A percentile compares a stretch with the other conserved stretches of the same genome.
These are phyloP conservation scores for Gossypium gossypioides DNA, from an alignment of 441 rosid genomes.

Conservation along the genomic window DNA sequence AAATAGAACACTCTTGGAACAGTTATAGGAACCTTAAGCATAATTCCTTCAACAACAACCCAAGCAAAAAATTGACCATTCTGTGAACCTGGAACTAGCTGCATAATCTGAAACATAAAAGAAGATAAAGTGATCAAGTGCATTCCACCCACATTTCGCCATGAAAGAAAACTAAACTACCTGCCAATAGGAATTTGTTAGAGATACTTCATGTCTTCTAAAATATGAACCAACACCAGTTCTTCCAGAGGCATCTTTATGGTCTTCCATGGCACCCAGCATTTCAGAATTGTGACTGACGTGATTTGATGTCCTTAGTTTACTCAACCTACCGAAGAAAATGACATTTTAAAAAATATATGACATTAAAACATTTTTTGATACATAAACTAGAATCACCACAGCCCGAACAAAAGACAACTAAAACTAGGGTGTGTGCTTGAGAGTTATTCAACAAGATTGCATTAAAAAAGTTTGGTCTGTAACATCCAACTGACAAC, in stretches of 20 bases:
- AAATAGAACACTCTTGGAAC: constrained; percentile 79
- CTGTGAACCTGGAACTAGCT: constrained; percentile 59
- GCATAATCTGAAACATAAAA: constrained; percentile 61
- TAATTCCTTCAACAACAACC: constrained; percentile 86
- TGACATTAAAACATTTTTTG: neutral
- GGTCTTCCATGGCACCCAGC: constrained; percentile 25
- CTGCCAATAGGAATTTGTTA: constrained; percentile 87
- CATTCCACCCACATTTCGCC: constrained; percentile 14
- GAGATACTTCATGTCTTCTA: constrained; percentile 67
- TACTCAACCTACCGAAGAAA: constrained; percentile 49
- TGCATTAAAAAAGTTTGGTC: neutral
- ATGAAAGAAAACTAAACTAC: constrained; percentile 26
- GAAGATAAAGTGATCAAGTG: constrained; percentile 17
- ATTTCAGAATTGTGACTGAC: constrained; percentile 25
- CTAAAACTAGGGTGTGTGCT: neutral
- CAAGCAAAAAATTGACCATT: constrained; percentile 69
- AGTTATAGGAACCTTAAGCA: constrained; percentile 78
- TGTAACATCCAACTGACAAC: neutral
- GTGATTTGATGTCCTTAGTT: constrained; percentile 32
- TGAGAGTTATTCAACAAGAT: neutral
- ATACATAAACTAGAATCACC: neutral
- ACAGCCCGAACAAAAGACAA: neutral
- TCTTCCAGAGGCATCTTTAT: constrained; percentile 38
- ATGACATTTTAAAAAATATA: constrained; percentile 14
- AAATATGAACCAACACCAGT: constrained; percentile 76